A percentile compares a stretch with the other conserved stretches of the same genome.
phyloP scores from a whole-genome alignment of 352 stramenopile species.

The Thraustotheca clavata region DNA sequence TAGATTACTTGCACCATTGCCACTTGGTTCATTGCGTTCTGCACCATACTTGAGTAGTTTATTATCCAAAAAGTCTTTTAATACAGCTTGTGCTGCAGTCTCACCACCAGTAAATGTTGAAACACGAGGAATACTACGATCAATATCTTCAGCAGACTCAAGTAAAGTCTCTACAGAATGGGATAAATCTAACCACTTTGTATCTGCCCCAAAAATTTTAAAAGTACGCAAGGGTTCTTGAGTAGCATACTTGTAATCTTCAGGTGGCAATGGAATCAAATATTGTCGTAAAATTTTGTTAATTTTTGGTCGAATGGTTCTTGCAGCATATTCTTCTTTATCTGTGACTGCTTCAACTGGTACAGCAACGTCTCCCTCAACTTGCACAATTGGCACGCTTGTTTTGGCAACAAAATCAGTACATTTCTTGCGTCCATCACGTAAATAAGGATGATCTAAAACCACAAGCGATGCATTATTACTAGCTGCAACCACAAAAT shows the following conservation, averaged over 20 bases:
- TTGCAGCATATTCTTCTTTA: conserved; percentile 95
- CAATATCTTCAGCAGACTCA: conserved; percentile 39
- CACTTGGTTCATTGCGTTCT: conserved; percentile 94
- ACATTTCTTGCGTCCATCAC: conserved; percentile 38
- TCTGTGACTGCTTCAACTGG: conserved; percentile 85
- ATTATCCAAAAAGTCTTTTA: conserved; percentile 85
- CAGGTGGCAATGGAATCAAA: conserved; percentile 44
- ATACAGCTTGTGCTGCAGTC: conserved; percentile 39
- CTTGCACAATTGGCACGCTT: conserved; percentile 76
- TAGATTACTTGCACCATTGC: conserved; percentile 85
- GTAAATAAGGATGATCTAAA: conserved; percentile 69
- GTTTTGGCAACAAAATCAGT: conserved; percentile 30
- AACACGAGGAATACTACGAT: conserved; percentile 48
- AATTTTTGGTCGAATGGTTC: conserved; percentile 98
- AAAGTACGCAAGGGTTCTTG: too few relatives aligned
- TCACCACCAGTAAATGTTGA: conserved; percentile 65
- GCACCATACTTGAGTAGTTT: conserved; percentile 63
- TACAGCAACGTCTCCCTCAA: conserved; percentile 97
- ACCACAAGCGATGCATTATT: conserved; percentile 52
- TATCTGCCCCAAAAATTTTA: neutral
- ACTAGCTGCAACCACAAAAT: conserved; percentile 7
- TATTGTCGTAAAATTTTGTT: conserved; percentile 86
- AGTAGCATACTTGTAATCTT: neutral
- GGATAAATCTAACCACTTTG: conserved; percentile 37
- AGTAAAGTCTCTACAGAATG: conserved; percentile 30